These are phyloP conservation scores for Heritiera littoralis DNA, from an alignment of 345 rosid species.

Conservation along the genomic window DNA sequence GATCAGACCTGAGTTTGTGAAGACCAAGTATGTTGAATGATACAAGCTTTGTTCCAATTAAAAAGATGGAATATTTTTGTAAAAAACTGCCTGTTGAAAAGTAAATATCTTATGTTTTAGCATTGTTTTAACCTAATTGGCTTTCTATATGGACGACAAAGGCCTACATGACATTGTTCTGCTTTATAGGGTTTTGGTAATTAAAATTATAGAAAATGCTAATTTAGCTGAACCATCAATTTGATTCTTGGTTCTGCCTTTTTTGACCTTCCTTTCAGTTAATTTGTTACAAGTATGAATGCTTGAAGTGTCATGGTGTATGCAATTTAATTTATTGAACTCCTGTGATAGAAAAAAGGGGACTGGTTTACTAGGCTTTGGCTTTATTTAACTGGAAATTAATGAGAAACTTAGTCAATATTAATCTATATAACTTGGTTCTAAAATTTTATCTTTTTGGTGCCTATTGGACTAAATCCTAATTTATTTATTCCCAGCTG, in stretches of 20 bases:
- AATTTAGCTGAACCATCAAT: conserved; percentile 1
- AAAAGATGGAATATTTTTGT: background rate
- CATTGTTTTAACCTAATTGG: background rate
- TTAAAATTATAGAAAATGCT: background rate
- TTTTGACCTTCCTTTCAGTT: background rate
- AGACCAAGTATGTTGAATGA: too few species aligned
- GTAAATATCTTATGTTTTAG: background rate
- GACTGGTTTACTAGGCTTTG: background rate
- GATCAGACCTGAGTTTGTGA: too few species aligned
- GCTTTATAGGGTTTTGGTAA: conserved; percentile 4
- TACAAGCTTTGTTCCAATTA: too few species aligned
- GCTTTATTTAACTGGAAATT: background rate
- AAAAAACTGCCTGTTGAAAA: background rate
- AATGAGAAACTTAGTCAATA: background rate
- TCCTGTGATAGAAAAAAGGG: background rate
- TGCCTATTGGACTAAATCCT: conserved; percentile 4
- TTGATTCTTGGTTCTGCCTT: conserved; percentile 2
- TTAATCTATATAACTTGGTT: background rate
- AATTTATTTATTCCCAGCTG: conserved; percentile 50
- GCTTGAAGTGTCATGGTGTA: background rate
- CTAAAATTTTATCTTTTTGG: background rate
- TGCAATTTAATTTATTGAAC: conserved; percentile 2
- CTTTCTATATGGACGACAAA: conserved; percentile 4
- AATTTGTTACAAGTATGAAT: background rate
- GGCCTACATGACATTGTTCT: background rate